A percentile compares a stretch with the other conserved stretches of the same genome.
Conservation (phyloP, 202 grass and related monocot species). For the Elaeis oleifera region DNA sequence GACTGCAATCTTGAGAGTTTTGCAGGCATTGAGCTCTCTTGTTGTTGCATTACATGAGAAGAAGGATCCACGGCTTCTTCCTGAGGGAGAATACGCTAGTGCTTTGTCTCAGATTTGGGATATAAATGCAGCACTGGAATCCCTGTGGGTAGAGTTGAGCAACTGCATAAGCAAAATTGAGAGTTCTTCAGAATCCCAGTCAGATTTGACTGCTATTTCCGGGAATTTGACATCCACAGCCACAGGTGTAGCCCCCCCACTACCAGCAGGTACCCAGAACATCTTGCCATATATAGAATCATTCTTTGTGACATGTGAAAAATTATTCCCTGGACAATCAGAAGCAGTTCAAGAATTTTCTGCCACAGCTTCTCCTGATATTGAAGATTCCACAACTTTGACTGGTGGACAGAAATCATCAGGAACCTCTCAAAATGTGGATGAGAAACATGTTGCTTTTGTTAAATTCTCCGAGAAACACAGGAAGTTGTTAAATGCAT, state of each 20-base stretch:
- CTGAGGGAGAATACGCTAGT: constrained; percentile 55
- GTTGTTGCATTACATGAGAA: constrained; percentile 75
- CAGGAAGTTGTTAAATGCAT: constrained; percentile 84
- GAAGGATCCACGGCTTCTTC: constrained; percentile 42
- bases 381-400: constrained; percentile 66
- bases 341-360: constrained; percentile 51
- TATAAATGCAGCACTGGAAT: constrained; percentile 76
- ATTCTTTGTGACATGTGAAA: constrained; percentile 95
- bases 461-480: constrained; percentile 96
- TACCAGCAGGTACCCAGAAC: constrained; percentile 87
- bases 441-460: constrained; percentile 77
- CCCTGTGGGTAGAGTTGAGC: constrained; percentile 84
- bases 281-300: constrained; percentile 98
- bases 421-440: constrained; percentile 34
- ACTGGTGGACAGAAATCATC: constrained; percentile 45
- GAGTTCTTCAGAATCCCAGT: constrained; percentile 59
- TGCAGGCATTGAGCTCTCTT: constrained; percentile 93
- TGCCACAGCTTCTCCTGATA: constrained; percentile 57
- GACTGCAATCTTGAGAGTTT: constrained; percentile 85
- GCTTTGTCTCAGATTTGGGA: constrained; percentile 62
- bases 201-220: constrained; percentile 43
- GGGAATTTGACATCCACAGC: constrained; percentile 28
- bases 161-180: constrained; percentile 99
- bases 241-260: constrained; percentile 58
- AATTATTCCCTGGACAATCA: constrained; percentile 63